Base-by-base conservation (phyloP, 495 filamentous ascomycete genomes). In the Xylaria cubensis region DNA sequence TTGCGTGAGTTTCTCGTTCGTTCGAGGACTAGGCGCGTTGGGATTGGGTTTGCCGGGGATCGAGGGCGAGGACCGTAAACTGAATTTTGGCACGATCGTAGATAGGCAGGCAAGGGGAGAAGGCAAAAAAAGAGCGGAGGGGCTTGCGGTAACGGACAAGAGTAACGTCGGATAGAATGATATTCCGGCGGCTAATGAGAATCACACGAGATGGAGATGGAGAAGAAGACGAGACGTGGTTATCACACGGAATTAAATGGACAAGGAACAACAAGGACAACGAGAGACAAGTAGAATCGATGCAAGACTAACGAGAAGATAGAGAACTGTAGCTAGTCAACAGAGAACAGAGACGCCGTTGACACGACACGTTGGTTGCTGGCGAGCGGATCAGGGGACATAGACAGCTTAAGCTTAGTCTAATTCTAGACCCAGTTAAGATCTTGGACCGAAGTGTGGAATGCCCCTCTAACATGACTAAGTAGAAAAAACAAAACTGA, bases 341-440 rank as follows among this genome's bases (percentile, higher is more conserved):
- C 13, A 50, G 46, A 50, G 19, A 67, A 67, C 9, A 64, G 29
- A 70, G 59, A 44, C 4, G 32, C 26, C 21, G 44, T 70, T 50
- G 68, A 24, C 56, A 26, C n/a, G 68, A 24, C 56, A 26, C n/a
- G 44, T 51, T 15, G 19, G 21, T 44, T 24, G 21, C 4, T 46
- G 36, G 17, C 26, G n/a, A 9, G 65, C n/a, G 21, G 50, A 68
- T 70, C 46, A 70, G 68, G 68, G 66, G 58, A 13, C 13, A 29
- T 19, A 46, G 39, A 42, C 39, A 42, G 39, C 39, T 42, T 48
- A 48, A 15, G 4, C 15, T 15, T 46, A 46, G 13, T 8, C 41
- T 36, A 8, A 41, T 8, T 34, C 32, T 63, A 41, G 17, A 29
- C 12, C 42, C 12, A 48, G 62, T 42, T 26, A 6, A 46, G 44